A percentile compares a stretch with the other conserved stretches of the same genome.
phyloP scores from a whole-genome alignment of 2,329 filamentous ascomycete genomes.

The Dothiorella sarmentorum region DNA sequence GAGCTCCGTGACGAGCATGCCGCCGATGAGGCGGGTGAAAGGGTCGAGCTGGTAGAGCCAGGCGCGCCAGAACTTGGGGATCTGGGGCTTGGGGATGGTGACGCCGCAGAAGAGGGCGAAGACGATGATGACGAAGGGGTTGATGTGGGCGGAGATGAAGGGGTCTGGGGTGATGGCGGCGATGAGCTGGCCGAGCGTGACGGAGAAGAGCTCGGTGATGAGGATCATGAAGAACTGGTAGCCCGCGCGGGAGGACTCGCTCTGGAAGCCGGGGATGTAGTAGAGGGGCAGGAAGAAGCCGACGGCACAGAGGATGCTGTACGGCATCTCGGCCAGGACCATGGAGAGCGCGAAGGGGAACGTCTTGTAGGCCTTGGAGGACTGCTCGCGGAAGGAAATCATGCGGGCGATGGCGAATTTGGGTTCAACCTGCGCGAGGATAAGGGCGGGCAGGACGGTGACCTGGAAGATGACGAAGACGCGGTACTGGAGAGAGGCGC shows the following conservation, averaged over 20 bases:
- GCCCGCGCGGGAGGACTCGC: conserved; percentile 63
- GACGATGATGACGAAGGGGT: conserved; percentile 78
- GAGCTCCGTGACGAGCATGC: conserved; percentile 75
- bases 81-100: conserved; percentile 72
- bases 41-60: conserved; percentile 84
- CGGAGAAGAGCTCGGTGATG: conserved; percentile 78
- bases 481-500: conserved; percentile 74
- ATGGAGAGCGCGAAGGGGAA: conserved; percentile 75
- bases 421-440: conserved; percentile 78
- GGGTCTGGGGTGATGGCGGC: conserved; percentile 73
- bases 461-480: conserved; percentile 91
- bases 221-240: conserved; percentile 86
- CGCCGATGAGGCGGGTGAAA: conserved; percentile 76
- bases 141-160: conserved; percentile 74
- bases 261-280: conserved; percentile 74
- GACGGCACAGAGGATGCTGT: conserved; percentile 75
- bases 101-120: conserved; percentile 88
- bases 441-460: conserved; percentile 76
- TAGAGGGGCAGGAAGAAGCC: conserved; percentile 80
- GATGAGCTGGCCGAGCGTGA: conserved; percentile 70
- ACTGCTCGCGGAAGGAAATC: conserved; percentile 82
- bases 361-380: conserved; percentile 80
- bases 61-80: conserved; percentile 72
- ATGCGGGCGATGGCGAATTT: conserved; percentile 78
- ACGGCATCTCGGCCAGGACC: conserved; percentile 80